A percentile compares a stretch with the other conserved stretches of the same genome.
Evolutionary conservation across 768 basidiomycete species (phyloP).

Genomic region (Pleurotus sapidus): DNA sequence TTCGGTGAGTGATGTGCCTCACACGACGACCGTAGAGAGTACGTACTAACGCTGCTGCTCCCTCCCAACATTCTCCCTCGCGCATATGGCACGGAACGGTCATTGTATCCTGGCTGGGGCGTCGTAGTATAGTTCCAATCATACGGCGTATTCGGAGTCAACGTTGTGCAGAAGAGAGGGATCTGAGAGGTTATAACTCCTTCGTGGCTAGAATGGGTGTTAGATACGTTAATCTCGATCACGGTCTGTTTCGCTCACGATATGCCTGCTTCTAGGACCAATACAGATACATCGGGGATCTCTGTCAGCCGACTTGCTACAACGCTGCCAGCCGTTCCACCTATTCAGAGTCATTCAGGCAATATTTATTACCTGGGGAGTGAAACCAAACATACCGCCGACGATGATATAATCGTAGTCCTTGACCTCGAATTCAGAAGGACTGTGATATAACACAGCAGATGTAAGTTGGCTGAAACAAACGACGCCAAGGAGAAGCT

Average conservation of each 20-base stretch:
- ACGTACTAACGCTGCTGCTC: conserved; percentile 4
- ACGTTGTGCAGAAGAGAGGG: not conserved
- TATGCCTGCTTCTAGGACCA: conserved; percentile 6
- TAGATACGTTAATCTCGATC: not conserved
- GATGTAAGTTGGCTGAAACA: not conserved
- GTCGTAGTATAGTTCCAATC: conserved; percentile 20
- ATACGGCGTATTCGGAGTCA: not conserved
- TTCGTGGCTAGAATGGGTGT: not conserved
- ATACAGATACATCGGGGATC: not conserved
- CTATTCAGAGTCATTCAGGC: conserved; percentile 1
- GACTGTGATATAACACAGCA: not conserved
- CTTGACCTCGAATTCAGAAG: not conserved
- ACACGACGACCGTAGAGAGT: too few species aligned
- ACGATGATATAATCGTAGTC: conserved; percentile 9
- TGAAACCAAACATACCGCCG: not conserved
- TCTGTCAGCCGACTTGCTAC: conserved; percentile 6
- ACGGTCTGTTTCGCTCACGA: not conserved
- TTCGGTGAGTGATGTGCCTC: too few species aligned
- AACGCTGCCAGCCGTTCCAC: conserved; percentile 7
- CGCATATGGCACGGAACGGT: conserved; percentile 12
- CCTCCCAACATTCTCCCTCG: conserved; percentile 18
- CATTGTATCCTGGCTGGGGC: conserved; percentile 15
- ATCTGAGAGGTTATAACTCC: not conserved
- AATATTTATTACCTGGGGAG: not conserved
- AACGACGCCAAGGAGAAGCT: not conserved